Base-by-base conservation (phyloP, 208 protist species). In the Crithidia acanthocephali region DNA sequence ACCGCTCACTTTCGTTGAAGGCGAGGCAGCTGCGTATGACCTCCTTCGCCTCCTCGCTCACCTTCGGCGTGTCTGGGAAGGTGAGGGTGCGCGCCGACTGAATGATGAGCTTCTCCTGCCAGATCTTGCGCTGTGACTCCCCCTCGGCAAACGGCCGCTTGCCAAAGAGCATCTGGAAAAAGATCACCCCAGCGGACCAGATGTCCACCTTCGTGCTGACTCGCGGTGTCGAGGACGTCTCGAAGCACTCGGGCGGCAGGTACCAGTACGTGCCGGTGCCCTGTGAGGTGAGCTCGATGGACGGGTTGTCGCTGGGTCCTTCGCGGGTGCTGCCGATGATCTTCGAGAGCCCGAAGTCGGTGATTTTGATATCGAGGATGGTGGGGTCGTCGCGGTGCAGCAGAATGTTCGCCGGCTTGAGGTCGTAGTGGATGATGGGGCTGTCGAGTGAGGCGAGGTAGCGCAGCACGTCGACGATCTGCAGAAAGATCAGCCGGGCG, bases 291-390 rank as follows among this genome's bases (percentile, higher is more conserved):
- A 99, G 90, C 62, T 99, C 97, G 74, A 98, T 98, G 30, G 84
- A 84, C 0, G 88, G 84, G 64, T 94, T 85, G 63, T 93, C 84
- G 65, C 72, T 80, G 18, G 72, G 69, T 15, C 82, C 87, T 42
- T 88, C 84, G 18, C 78, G 78, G 9, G 56, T 72, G 18, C 76
- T 60, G 42, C 87, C 85, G 60, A 98, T 95, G 16, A 98, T 89
- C 82, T 99, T 99, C 45, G 91, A 97, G 18, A 99, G 88, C 11
- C 98, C 98, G 92, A 99, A 99, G 83, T 99, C 98, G 15, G 97
- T 98, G 35, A 99, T 97, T 73, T 98, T 98, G n/a, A 98, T 91
- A 18, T 92, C 86, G 7, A 91, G 68, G 45, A 87, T 83, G 37
- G 48, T 82, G 16, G 87, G 47, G 47, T 93, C 83, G 44, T 81